Evolutionary conservation across 176 grass and related monocot species (phyloP), one percentile per base, ranked within the genome.

Genomic region (Areca catechu): DNA sequence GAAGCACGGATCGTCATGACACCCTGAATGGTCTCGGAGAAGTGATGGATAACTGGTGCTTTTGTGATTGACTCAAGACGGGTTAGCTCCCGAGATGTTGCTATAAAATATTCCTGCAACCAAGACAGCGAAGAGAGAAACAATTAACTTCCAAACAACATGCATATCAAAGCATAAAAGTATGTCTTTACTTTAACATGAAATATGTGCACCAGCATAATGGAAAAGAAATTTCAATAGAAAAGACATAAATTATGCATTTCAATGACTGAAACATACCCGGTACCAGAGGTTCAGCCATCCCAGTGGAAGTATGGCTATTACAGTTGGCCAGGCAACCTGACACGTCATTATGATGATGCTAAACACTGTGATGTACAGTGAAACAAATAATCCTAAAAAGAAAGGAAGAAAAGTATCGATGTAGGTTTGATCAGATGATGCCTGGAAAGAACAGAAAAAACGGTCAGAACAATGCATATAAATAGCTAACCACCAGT

Each of bases 21-120:
- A 54, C 93, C 93, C 62, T 88, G 87, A 58, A 98, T 83, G 23
- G 93, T 88, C 78, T 98, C 93, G 3, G 93, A 98, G 75, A 98
- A 98, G 51, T 98, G 87, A 77, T 98, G 93, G 72, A 98, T 98
- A 66, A 98, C 93, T 1, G 93, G 93, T 47, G 93, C 93, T 73
- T 98, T 98, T 22, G 93, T 98, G 71, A 98, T 98, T 0, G 87
- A 85, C 18, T 98, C 93, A 12, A 98, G 93, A 5, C 93, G 78
- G 6, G 93, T 98, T 49, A 98, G 74, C 71, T 98, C 93, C 75
- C 93, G 83, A 19, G 93, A 92, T 51, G 93, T 92, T 7, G 93
- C 49, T 10, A 98, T 51, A 29, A 83, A 98, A 69, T 98, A 98
- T 10, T 73, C 54, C 93, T 98, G 74, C 16, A 53, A 15, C n/a